phyloP scores from a whole-genome alignment of 2,329 filamentous ascomycete species.

The Geosmithia putterillii region DNA sequence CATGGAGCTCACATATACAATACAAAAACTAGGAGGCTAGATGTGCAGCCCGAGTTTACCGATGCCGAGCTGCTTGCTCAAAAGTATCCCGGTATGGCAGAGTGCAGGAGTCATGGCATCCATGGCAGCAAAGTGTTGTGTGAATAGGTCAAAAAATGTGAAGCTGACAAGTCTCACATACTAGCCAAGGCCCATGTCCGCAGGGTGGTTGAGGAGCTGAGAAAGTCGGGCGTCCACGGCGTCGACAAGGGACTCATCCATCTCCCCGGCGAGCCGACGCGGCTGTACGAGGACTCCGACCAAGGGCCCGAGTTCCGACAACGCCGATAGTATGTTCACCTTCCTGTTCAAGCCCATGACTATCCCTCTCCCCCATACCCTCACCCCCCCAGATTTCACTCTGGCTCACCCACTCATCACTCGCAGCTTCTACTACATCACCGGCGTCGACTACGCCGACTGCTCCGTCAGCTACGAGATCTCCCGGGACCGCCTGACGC shows the following conservation, averaged over 20 bases:
- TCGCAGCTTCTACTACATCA: conserved; percentile 45
- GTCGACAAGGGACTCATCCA: conserved; percentile 40
- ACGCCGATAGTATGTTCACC: conserved; percentile 36
- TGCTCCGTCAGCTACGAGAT: conserved; percentile 47
- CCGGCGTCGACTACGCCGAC: conserved; percentile 40
- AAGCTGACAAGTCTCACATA: conserved; percentile 1
- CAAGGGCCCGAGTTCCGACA: conserved; percentile 43
- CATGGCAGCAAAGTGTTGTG: background rate
- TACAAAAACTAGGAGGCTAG: background rate
- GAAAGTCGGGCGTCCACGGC: conserved; percentile 7
- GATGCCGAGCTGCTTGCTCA: conserved; percentile 2
- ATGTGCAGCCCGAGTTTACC: background rate
- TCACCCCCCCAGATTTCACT: conserved; percentile 3
- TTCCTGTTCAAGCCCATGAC: background rate
- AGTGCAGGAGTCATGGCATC: background rate
- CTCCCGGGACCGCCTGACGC: conserved; percentile 46
- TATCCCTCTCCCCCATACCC: background rate
- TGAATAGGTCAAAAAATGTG: too few relatives aligned
- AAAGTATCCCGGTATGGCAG: conserved; percentile 4
- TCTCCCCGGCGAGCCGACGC: conserved; percentile 37
- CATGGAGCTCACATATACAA: background rate
- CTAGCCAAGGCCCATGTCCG: conserved; percentile 44
- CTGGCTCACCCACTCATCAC: background rate
- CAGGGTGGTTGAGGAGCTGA: conserved; percentile 39
- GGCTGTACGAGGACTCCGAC: conserved; percentile 46